A percentile compares a stretch with the other conserved stretches of the same genome.
Conservation (phyloP, 805 yeast genomes). For the Kodamaea fukazawae region DNA sequence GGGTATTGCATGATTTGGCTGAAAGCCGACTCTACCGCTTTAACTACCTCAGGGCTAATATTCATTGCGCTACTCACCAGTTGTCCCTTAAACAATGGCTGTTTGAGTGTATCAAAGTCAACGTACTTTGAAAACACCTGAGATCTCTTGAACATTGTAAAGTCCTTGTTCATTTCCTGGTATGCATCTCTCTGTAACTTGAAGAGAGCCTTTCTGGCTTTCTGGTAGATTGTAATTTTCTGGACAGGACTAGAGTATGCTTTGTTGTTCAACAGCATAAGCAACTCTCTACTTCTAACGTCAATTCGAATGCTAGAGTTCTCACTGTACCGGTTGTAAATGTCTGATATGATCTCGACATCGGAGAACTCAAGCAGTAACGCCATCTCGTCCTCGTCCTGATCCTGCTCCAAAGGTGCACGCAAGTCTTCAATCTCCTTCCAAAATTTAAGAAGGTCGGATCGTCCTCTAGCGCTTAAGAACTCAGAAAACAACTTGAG, state of each 20-base stretch:
- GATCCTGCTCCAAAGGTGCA: constrained; percentile 66
- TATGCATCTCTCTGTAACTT: constrained; percentile 54
- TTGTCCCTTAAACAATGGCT: constrained; percentile 1
- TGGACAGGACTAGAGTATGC: constrained; percentile 1
- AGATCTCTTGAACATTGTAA: constrained; percentile 58
- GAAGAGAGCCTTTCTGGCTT: constrained; percentile 61
- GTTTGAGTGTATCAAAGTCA: constrained; percentile 5
- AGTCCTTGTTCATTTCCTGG: constrained; percentile 51
- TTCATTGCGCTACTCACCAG: not conserved
- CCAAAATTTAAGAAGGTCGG: constrained; percentile 59
- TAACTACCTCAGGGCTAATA: constrained; percentile 43
- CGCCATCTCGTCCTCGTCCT: constrained; percentile 30
- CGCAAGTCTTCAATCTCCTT: constrained; percentile 61
- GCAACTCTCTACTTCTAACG: constrained; percentile 6
- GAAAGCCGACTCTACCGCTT: constrained; percentile 68
- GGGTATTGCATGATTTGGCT: constrained; percentile 50
- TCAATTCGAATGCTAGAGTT: constrained; percentile 4
- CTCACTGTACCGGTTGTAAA: constrained; percentile 38
- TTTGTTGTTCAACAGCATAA: constrained; percentile 6
- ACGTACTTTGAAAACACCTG: constrained; percentile 45
- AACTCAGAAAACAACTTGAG: constrained; percentile 27
- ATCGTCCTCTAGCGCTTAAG: constrained; percentile 15
- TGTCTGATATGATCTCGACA: constrained; percentile 50
- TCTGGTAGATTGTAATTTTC: constrained; percentile 33
- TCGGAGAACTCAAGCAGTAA: constrained; percentile 44